Conservation (phyloP, 352 stramenopile species). For the Phytopythium litorale region DNA sequence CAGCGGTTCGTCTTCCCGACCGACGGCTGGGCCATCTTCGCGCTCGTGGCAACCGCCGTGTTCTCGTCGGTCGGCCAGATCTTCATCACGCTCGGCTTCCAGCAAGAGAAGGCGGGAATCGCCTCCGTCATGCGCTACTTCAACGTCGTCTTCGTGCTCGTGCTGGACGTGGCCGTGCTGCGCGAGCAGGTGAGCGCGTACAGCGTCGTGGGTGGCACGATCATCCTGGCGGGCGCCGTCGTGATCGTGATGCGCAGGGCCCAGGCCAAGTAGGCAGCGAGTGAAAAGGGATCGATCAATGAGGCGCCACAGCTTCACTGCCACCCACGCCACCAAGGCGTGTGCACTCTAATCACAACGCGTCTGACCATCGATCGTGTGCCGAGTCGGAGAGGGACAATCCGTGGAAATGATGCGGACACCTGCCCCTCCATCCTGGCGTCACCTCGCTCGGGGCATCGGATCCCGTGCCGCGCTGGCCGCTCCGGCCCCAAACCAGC, state of each 20-base stretch:
- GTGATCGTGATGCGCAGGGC: slow-evolving; percentile 43
- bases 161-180: slow-evolving; percentile 42
- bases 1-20: slow-evolving; percentile 18
- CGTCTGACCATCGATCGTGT: too few relatives aligned
- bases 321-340: too few relatives aligned
- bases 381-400: too few relatives aligned
- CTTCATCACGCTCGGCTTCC: slow-evolving; percentile 55
- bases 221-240: slow-evolving; percentile 45
- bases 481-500: too few relatives aligned
- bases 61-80: slow-evolving; percentile 50
- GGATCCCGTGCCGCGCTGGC: too few relatives aligned
- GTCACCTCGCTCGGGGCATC: too few relatives aligned
- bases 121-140: slow-evolving; percentile 69
- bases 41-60: slow-evolving; percentile 35
- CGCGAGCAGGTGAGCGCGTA: slow-evolving; percentile 45
- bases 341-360: not conserved
- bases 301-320: not conserved
- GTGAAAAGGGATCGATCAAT: not conserved
- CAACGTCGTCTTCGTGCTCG: slow-evolving; percentile 67
- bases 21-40: slow-evolving; percentile 25
- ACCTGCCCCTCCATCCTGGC: too few relatives aligned
- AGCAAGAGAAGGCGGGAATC: slow-evolving; percentile 56
- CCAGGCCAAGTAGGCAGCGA: slow-evolving; percentile 12
- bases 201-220: slow-evolving; percentile 41
- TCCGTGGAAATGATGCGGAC: too few relatives aligned